Evolutionary conservation across 2,329 filamentous ascomycete genomes (phyloP).

Genomic region (Arthrobotrys sphaeroides): DNA sequence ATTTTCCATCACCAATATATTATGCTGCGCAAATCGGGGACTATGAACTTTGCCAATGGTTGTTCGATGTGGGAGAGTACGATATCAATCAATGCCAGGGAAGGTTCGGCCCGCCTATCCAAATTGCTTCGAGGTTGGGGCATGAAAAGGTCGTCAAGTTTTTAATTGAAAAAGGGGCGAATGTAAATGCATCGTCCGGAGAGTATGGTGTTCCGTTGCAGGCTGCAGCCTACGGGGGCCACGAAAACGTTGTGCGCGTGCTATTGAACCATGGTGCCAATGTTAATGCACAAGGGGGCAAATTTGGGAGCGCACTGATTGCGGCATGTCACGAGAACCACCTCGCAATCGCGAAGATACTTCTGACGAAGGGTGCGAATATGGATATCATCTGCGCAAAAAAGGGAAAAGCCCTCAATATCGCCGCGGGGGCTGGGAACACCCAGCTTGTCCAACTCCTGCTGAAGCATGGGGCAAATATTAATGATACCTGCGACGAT

Average conservation of each 20-base stretch:
- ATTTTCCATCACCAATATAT: constrained; percentile 8
- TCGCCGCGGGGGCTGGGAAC: constrained; percentile 3
- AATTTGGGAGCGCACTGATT: constrained; percentile 10
- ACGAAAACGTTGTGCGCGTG: constrained; percentile 7
- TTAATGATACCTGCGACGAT: not conserved
- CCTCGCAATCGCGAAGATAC: not conserved
- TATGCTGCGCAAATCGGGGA: constrained; percentile 21
- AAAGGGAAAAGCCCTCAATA: constrained; percentile 6
- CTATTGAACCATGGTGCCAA: constrained; percentile 23
- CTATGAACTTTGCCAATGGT: constrained; percentile 14
- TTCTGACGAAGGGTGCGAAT: constrained; percentile 13
- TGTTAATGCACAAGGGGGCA: not conserved
- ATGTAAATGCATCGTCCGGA: constrained; percentile 7
- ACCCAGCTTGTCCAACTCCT: constrained; percentile 4
- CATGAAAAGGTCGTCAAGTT: constrained; percentile 21
- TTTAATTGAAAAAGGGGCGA: constrained; percentile 7
- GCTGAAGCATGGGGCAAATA: constrained; percentile 1
- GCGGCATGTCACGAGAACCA: constrained; percentile 6
- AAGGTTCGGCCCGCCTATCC: constrained; percentile 11
- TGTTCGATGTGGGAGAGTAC: not conserved
- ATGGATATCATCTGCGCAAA: constrained; percentile 8
- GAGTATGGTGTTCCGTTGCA: constrained; percentile 10
- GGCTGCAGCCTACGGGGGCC: constrained; percentile 19
- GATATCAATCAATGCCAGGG: constrained; percentile 4
- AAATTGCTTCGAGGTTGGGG: constrained; percentile 12